Conservation (phyloP, 1,139 yeast genomes). For the Yamadazyma mexicana region DNA sequence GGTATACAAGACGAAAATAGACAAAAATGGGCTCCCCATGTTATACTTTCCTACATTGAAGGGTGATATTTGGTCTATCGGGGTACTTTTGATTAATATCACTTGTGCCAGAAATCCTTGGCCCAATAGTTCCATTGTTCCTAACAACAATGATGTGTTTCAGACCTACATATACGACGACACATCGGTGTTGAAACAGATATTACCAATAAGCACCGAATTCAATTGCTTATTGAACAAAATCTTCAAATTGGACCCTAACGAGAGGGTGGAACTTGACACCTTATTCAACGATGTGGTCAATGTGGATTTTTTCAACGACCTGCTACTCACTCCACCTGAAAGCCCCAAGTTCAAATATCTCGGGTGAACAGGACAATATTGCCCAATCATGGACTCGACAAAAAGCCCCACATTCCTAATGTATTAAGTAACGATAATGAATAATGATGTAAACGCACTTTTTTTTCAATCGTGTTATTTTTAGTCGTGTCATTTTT, state of each 20-base stretch:
- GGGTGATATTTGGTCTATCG: constrained; percentile 89
- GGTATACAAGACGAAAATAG: constrained; percentile 18
- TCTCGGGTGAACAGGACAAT: not conserved
- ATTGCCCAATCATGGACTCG: too few relatives aligned
- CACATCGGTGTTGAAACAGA: constrained; percentile 33
- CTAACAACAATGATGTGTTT: constrained; percentile 60
- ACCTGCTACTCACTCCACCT: constrained; percentile 19
- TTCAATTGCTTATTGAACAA: constrained; percentile 54
- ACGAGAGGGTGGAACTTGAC: constrained; percentile 55
- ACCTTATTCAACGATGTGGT: constrained; percentile 45
- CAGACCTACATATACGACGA: constrained; percentile 39
- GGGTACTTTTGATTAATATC: constrained; percentile 75
- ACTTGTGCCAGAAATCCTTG: constrained; percentile 89
- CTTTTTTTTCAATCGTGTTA: too few relatives aligned
- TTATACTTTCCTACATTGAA: constrained; percentile 63
- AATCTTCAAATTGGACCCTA: constrained; percentile 65
- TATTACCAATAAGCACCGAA: constrained; percentile 66
- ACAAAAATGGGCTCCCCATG: constrained; percentile 11
- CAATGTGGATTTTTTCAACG: constrained; percentile 40
- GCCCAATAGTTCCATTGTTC: constrained; percentile 70
- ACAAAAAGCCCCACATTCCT: too few relatives aligned
- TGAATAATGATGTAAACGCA: constrained; percentile 5
- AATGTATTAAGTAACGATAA: constrained; percentile 2
- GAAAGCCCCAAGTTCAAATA: constrained; percentile 11
- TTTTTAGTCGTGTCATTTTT: too few relatives aligned